Evolutionary conservation across 768 basidiomycete genomes (phyloP), one percentile per base, ranked within the genome.

Genomic region (Pisolithus microcarpus): DNA sequence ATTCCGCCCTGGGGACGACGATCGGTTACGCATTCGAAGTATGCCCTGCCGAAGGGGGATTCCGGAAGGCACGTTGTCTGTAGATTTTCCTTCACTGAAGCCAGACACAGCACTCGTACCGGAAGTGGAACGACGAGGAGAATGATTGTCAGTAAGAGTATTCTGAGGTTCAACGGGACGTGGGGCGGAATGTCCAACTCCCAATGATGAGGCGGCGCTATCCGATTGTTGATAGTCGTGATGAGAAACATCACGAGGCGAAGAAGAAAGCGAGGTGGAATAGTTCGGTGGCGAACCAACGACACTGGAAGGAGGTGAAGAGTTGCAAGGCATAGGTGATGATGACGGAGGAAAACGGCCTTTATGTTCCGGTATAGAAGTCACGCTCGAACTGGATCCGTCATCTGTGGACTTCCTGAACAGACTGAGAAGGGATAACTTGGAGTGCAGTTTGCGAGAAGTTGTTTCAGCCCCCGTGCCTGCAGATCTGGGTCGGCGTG

Each of bases 371-470:
- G 70, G 57, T 18, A 56, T 55, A 11, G 65, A 61, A 52, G 62
- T 52, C 62, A 70, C 46, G 69, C 74, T 67, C 10, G 65, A 67
- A 43, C 57, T 56, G 5, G 66, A 69, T 24, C 67, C 64, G 31
- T 70, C 73, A 11, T 65, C 74, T 11, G 69, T 72, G 0, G 71
- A 53, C 67, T 83, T 85, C 74, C 79, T 84, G 71, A 89, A 88
- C 15, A 89, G 72, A 57, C 79, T 82, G 56, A 88, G 71, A 48
- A 90, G 70, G 21, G 87, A 88, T 51, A 87, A 77, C 65, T 90
- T 90, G 65, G 82, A 81, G 24, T 77, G 76, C 4, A 86, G 65
- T 58, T 73, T 82, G 49, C 69, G 69, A 40, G 64, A 53, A 26
- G 63, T 58, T 21, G 61, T 68, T 23, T 85, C 83, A 49, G 81